These are phyloP conservation scores for Chenopodium album DNA, from an alignment of 148 eudicot genomes.

Conservation along the genomic window DNA sequence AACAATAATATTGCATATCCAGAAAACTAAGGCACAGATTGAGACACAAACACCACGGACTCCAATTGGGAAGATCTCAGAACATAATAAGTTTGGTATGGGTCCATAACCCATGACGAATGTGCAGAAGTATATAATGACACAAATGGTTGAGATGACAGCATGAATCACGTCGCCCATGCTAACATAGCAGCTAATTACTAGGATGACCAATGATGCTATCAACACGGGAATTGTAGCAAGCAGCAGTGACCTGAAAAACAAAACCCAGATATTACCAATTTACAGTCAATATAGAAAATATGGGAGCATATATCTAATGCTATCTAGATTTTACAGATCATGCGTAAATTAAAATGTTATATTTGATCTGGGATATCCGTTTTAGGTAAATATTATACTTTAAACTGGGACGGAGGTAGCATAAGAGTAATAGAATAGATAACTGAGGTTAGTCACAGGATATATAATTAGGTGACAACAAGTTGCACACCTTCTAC, in stretches of 20 bases:
- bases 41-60: constrained; percentile 97
- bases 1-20: constrained; percentile 72
- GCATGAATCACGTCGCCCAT: constrained; percentile 56
- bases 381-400: too few relatives aligned
- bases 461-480: background rate
- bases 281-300: background rate
- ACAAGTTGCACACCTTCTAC: constrained; percentile 53
- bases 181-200: constrained; percentile 39
- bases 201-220: constrained; percentile 49
- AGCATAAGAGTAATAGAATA: too few relatives aligned
- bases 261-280: background rate
- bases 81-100: constrained; percentile 79
- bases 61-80: constrained; percentile 90
- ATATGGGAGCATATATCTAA: background rate
- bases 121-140: constrained; percentile 74
- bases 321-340: too few relatives aligned
- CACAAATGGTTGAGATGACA: constrained; percentile 63
- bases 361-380: background rate
- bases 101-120: constrained; percentile 91
- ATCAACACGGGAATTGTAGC: constrained; percentile 68
- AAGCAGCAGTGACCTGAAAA: constrained; percentile 67
- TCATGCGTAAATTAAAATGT: too few relatives aligned
- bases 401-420: background rate
- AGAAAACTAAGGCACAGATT: constrained; percentile 66
- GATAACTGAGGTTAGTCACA: too few relatives aligned